These are phyloP conservation scores for Hypholoma sublateritium DNA, from an alignment of 768 basidiomycete genomes.

Conservation along the genomic window DNA sequence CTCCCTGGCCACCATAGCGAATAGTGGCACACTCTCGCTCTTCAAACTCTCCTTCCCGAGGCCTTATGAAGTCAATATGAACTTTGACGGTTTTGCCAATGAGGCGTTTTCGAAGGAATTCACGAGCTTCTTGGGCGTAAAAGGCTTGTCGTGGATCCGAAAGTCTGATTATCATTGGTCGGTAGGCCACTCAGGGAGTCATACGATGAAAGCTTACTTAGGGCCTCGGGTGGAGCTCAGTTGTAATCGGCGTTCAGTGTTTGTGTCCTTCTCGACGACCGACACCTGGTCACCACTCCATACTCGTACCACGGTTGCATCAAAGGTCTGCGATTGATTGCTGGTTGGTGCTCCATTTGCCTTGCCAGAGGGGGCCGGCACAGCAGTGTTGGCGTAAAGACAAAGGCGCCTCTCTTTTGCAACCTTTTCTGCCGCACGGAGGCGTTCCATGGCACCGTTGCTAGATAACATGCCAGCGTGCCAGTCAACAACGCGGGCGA, in stretches of 20 bases:
- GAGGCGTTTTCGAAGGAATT: constrained; percentile 88
- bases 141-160: constrained; percentile 85
- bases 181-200: neutral
- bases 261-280: constrained; percentile 67
- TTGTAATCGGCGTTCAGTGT: constrained; percentile 81
- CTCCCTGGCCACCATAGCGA: constrained; percentile 77
- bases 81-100: constrained; percentile 88
- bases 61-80: constrained; percentile 88
- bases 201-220: constrained; percentile 45
- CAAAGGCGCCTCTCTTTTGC: constrained; percentile 76
- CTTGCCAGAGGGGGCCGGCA: constrained; percentile 40
- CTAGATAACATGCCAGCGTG: constrained; percentile 93
- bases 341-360: constrained; percentile 40
- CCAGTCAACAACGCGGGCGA: constrained; percentile 95
- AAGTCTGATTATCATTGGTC: constrained; percentile 42
- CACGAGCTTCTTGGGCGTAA: constrained; percentile 90
- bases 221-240: constrained; percentile 88
- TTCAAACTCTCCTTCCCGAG: constrained; percentile 90
- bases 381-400: constrained; percentile 63
- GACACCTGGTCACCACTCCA: constrained; percentile 95
- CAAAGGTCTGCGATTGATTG: constrained; percentile 58
- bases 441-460: constrained; percentile 82
- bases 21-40: constrained; percentile 92
- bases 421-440: constrained; percentile 78
- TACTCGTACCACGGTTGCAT: constrained; percentile 79